These are phyloP conservation scores for Botrytis medusae DNA, from an alignment of 2,329 filamentous ascomycete genomes.

Conservation along the genomic window DNA sequence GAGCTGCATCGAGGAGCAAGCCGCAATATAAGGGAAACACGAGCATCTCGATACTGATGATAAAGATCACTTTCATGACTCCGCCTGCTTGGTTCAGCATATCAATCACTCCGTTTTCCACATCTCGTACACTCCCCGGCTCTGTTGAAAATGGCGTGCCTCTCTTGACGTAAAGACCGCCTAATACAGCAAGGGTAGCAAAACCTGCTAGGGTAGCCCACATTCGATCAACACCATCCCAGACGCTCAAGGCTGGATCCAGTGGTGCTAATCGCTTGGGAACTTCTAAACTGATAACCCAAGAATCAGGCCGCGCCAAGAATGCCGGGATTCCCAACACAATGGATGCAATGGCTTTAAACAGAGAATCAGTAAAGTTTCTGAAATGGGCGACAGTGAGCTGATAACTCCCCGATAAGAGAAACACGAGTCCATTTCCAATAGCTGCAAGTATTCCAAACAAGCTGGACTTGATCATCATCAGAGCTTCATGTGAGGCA, in stretches of 20 bases:
- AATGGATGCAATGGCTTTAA: conserved; percentile 1
- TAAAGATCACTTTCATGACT: conserved; percentile 95
- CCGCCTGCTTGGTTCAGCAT: conserved; percentile 89
- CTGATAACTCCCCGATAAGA: conserved; percentile 47
- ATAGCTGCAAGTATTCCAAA: conserved; percentile 44
- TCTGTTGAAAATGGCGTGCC: conserved; percentile 65
- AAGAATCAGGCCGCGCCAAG: conserved; percentile 51
- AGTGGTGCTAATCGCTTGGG: conserved; percentile 41
- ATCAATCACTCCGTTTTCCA: conserved; percentile 79
- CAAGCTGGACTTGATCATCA: conserved; percentile 57
- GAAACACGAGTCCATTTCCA: conserved; percentile 45
- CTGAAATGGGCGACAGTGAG: conserved; percentile 29
- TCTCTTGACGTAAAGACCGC: conserved; percentile 75
- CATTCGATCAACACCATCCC: conserved; percentile 63
- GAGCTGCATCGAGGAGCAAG: conserved; percentile 80
- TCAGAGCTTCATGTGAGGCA: conserved; percentile 69
- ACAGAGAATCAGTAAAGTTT: background rate
- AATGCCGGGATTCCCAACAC: conserved; percentile 40
- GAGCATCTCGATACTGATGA: conserved; percentile 99
- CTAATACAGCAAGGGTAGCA: conserved; percentile 68
- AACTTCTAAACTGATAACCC: conserved; percentile 58
- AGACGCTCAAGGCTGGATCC: conserved; percentile 63
- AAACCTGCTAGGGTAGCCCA: conserved; percentile 82
- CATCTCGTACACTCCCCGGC: conserved; percentile 53
- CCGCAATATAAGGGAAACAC: conserved; percentile 96